These are phyloP conservation scores for Arachis stenosperma DNA, from an alignment of 306 rosid species.

Conservation along the genomic window DNA sequence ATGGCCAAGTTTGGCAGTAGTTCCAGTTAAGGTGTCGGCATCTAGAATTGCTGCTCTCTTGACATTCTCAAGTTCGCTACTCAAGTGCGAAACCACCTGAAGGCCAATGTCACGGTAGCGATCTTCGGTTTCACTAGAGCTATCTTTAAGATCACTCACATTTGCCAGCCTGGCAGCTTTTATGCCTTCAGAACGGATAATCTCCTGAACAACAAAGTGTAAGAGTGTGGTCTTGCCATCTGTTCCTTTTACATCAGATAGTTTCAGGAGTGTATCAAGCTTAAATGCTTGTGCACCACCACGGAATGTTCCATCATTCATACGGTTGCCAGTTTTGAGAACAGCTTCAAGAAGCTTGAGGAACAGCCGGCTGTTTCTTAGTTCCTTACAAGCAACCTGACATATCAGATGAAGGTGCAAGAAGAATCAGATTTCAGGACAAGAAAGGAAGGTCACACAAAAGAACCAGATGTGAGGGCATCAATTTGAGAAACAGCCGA, in stretches of 20 bases:
- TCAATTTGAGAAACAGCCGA: conserved; percentile 22
- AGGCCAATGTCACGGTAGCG: conserved; percentile 68
- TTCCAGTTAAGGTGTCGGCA: conserved; percentile 78
- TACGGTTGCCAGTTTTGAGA: conserved; percentile 99
- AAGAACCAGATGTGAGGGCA: conserved; percentile 26
- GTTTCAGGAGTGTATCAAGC: conserved; percentile 91
- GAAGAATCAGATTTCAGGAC: conserved; percentile 29
- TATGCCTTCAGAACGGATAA: conserved; percentile 89
- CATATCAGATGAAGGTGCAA: conserved; percentile 37
- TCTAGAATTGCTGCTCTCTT: conserved; percentile 79
- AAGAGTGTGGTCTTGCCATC: conserved; percentile 98
- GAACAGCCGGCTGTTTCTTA: conserved; percentile 81
- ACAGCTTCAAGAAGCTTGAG: conserved; percentile 98
- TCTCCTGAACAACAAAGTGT: conserved; percentile 93
- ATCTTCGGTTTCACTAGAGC: conserved; percentile 59
- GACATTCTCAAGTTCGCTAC: conserved; percentile 81
- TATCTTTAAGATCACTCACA: conserved; percentile 53
- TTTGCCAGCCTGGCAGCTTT: conserved; percentile 65
- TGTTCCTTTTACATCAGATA: conserved; percentile 90
- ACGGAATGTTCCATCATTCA: conserved; percentile 95
- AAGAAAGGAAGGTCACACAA: not conserved
- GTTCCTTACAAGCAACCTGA: conserved; percentile 91
- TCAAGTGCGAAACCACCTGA: conserved; percentile 71
- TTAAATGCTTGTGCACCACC: conserved; percentile 98
- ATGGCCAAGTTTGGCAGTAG: conserved; percentile 68